Evolutionary conservation across 768 basidiomycete genomes (phyloP), one percentile per base, ranked within the genome.

Genomic region (Russula olivacea): DNA sequence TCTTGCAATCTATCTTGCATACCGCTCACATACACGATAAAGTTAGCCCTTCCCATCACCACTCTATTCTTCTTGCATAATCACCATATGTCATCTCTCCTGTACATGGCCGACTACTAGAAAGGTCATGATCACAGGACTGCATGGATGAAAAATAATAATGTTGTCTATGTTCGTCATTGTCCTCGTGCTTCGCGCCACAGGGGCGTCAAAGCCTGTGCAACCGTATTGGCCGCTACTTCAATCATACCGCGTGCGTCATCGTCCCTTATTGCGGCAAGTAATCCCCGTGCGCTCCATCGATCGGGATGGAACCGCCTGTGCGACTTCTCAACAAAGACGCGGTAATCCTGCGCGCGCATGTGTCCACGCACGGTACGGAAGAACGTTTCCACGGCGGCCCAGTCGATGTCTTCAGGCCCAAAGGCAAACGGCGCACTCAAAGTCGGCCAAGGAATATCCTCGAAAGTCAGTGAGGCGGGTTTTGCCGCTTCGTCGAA

Each of bases 231-330:
- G 34, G 80, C 74, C 62, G 88, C 88, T 58, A 89, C 86, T 72
- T 86, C 87, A 66, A 87, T 73, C 66, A 79, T 84, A 43, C 76
- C 77, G 64, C 83, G 79, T 69, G 84, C 80, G 51, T 78, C 74
- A 53, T 84, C 84, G 63, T 88, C 84, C 25, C 71, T 68, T 52
- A 88, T 79, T 52, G 81, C 81, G 61, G 76, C 76, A 69, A 88
- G 77, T 40, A 91, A 74, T 32, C 82, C 82, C 47, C 86, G 78
- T 34, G 86, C 83, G 48, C 84, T 77, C 91, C 89, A 93, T 63
- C 87, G 76, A 72, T 92, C 90, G 2, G 89, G 88, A 68, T 91
- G 91, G 71, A 91, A 92, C 56, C 89, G 67, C 45, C 83, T 79
- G 68, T 90, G 82, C 68, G 85, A 87, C 69, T 83, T 84, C 74